Evolutionary conservation across 768 basidiomycete genomes (phyloP), one percentile per base, ranked within the genome.

Genomic region (Phylloporus arenicola): DNA sequence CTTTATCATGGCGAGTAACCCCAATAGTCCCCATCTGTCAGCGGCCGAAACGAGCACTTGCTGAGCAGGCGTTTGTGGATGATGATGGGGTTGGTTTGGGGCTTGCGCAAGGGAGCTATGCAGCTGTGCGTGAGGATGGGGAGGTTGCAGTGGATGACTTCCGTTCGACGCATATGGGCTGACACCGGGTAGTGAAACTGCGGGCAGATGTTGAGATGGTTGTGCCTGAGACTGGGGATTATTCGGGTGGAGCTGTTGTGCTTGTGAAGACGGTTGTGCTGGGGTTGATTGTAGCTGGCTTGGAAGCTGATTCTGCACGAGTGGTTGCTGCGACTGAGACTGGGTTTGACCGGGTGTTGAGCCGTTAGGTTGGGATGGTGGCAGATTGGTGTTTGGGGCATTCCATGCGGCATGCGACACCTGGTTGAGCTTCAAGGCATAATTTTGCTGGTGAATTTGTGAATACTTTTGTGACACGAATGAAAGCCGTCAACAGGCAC

Each of bases 1-100:
- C 74, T 90, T 89, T 68, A 95, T 88, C 75, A 89, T 80, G 41
- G 87, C 83, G 50, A 98, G 72, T 47, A 98, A 72, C 14, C 88
- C 91, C 42, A 93, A 65, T 14, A 98, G 75, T 4, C 94, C 94
- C 92, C 93, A 98, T 63, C 92, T 80, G 69, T 98, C 94, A 35
- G 94, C 94, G 2, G 94, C 91, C 54, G 85, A 88, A 57, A 89
- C 82, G 37, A 96, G 78, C 14, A 98, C 82, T 70, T 98, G 94
- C 65, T 96, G 90, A 40, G 92, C 91, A 2, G 94, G 92, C 39
- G 90, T 91, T 65, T 90, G 87, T 52, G 90, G 86, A 68, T 79
- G 78, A 54, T 75, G 80, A 60, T 68, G 73, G 35, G 64, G 62
- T 43, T 68, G 66, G 44, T 53, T 67, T 52, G 59, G 64, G 14